Evolutionary conservation across 805 yeast species (phyloP), one percentile per base, ranked within the genome.

Genomic region (Myxozyma geophila): DNA sequence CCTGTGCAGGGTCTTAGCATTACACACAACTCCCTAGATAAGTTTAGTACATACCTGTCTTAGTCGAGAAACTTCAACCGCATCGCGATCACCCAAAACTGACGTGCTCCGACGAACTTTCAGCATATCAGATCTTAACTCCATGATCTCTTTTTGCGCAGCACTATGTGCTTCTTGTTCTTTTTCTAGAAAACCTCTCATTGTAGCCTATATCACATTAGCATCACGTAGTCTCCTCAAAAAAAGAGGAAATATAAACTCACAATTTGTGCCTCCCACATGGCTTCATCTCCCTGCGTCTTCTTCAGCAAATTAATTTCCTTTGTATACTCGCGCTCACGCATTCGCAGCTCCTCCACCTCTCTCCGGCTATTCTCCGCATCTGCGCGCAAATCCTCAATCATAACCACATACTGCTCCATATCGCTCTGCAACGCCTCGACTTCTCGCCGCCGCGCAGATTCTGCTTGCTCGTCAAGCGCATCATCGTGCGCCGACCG

Each of bases 71-170:
- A 58, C 39, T 43, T 64, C 68, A 9, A 46, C 46, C 4, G 63
- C 13, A 5, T 64, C 68, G 6, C 68, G 66, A 23, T 64, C 68
- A 15, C 63, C 49, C 12, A 55, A 3, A 4, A 54, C 49, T 2
- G 66, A 61, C 2, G 60, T 23, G 36, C 67, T 64, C 19, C 68
- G 57, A 8, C 66, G 59, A 19, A 62, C 51, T 41, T 55, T 53
- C 7, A 61, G 54, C 51, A 64, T 40, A 39, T 64, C 68, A 4
- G 54, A 12, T 28, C 66, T 53, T 9, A 64, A 46, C 4, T 56
- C 66, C 23, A 40, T 33, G n/a, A 58, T 56, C 46, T 61, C 66
- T 28, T 44, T 52, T 48, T 64, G 68, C 21, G 68, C 68, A 15
- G 40, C 39, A 23, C 52, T 66, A 10, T 58, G 55, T 1, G 59